Evolutionary conservation across 768 basidiomycete genomes (phyloP).

Genomic region (Naganishia kalamii): DNA sequence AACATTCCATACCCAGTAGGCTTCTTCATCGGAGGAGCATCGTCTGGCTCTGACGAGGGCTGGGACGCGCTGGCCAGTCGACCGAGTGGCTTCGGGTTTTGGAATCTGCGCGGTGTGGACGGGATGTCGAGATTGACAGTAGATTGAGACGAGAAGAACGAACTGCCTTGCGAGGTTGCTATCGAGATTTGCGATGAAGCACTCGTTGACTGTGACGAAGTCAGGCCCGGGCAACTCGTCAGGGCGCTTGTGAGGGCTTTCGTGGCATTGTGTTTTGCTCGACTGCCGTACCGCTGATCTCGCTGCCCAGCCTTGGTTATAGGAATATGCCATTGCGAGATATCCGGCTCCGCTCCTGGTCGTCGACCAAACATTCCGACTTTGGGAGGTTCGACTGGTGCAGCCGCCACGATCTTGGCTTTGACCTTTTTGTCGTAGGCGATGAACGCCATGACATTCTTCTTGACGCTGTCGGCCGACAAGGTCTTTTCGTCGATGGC

Average conservation of each 20-base stretch:
- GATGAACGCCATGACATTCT: not conserved
- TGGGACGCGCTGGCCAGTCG: constrained; percentile 4
- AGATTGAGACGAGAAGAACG: not conserved
- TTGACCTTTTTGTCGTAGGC: not conserved
- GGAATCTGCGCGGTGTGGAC: not conserved
- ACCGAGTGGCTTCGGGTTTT: not conserved
- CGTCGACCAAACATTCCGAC: not conserved
- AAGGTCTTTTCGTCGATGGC: not conserved
- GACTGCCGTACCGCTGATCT: not conserved
- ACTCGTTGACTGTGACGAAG: not conserved
- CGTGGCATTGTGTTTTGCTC: not conserved
- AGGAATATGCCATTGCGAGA: not conserved
- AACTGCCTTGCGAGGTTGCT: not conserved
- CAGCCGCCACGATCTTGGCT: not conserved
- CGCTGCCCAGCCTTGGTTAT: not conserved
- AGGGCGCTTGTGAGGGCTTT: constrained; percentile 2
- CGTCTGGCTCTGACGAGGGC: not conserved
- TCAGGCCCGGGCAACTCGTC: not conserved
- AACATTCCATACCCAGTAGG: constrained; percentile 10
- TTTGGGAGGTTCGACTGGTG: not conserved
- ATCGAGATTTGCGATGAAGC: not conserved
- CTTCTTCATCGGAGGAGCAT: not conserved
- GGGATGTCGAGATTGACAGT: not conserved
- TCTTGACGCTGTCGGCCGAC: not conserved
- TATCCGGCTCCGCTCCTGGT: not conserved